phyloP scores from a whole-genome alignment of 768 basidiomycete genomes.

The Steccherinum ochraceum region DNA sequence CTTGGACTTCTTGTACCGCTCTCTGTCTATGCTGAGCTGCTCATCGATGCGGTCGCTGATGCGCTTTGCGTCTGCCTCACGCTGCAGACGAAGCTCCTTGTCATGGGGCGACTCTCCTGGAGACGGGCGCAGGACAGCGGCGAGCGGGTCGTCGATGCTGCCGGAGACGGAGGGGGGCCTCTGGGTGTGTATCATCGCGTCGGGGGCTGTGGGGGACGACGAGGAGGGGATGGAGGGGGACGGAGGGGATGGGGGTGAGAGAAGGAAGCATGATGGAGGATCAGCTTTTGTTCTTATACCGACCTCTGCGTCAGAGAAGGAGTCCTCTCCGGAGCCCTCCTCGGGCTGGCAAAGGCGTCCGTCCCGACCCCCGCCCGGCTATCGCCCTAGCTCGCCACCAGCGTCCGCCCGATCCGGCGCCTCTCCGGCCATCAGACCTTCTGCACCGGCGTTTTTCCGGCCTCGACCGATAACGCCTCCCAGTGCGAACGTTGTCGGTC shows the following conservation, averaged over 20 bases:
- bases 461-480: neutral
- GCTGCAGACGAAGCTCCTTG: conserved; percentile 50
- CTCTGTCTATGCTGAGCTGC: conserved; percentile 64
- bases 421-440: neutral
- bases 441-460: neutral
- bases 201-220: conserved; percentile 8
- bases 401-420: neutral
- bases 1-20: conserved; percentile 55
- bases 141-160: conserved; percentile 53
- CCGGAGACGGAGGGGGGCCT: conserved; percentile 55
- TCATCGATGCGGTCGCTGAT: conserved; percentile 81
- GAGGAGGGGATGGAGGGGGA: conserved; percentile 15
- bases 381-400: neutral
- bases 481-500: neutral
- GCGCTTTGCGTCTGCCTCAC: conserved; percentile 69
- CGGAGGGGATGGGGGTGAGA: conserved; percentile 13
- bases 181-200: conserved; percentile 36
- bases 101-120: conserved; percentile 59
- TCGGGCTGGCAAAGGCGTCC: neutral
- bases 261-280: conserved; percentile 1
- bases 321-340: too few relatives aligned
- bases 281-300: conserved; percentile 18
- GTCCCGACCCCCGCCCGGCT: too few relatives aligned
- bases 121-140: conserved; percentile 61
- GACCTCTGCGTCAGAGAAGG: neutral